phyloP scores from a whole-genome alignment of 2,329 filamentous ascomycete species.

The Clathrospora elynae region DNA sequence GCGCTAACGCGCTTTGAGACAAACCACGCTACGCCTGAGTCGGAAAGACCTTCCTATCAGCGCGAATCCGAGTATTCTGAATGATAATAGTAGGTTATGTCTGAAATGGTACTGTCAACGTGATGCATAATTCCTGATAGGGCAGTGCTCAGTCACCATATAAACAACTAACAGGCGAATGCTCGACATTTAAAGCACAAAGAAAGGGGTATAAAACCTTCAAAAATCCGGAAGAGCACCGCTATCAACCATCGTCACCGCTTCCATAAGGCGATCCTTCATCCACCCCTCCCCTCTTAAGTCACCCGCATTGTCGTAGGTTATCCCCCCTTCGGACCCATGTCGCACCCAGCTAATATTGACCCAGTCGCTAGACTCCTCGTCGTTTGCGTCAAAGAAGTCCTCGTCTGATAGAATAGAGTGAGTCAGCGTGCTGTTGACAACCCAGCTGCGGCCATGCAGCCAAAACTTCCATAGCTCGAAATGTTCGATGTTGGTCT shows the following conservation, averaged over 20 bases:
- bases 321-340: background rate
- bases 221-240: background rate
- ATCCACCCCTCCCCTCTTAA: background rate
- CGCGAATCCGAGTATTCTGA: no score
- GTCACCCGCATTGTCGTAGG: slow-evolving; percentile 1
- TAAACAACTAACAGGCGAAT: no score
- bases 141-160: no score
- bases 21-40: background rate
- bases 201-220: background rate
- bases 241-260: background rate
- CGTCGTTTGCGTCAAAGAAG: background rate
- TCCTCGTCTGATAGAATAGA: background rate
- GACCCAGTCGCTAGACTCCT: slow-evolving; percentile 7
- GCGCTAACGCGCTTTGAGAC: background rate
- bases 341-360: background rate
- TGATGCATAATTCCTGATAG: no score
- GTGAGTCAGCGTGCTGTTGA: background rate
- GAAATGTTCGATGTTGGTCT: slow-evolving; percentile 5
- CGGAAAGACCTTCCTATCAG: no score
- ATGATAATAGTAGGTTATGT: no score
- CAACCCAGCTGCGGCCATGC: background rate
- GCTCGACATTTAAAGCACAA: no score
- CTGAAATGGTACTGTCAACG: no score
- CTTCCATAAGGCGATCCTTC: background rate
- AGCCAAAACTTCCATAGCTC: background rate